These are phyloP conservation scores for Penicillium frequentans DNA, from an alignment of 2,329 filamentous ascomycete species.

Conservation along the genomic window DNA sequence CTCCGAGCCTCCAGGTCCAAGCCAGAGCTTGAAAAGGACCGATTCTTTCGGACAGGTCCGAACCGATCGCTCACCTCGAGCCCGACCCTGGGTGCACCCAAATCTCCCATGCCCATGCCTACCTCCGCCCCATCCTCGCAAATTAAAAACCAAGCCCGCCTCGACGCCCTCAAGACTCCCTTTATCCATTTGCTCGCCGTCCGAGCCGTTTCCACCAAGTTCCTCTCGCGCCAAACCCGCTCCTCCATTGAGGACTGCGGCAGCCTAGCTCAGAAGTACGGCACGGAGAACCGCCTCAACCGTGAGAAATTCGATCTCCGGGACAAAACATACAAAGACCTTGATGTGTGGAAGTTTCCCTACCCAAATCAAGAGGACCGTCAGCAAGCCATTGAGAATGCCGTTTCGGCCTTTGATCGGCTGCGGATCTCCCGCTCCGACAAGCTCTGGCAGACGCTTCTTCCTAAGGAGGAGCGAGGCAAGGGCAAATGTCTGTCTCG, in stretches of 20 bases:
- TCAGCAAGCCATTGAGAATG: conserved; percentile 61
- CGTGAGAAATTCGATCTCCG: conserved; percentile 54
- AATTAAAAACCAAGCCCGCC: conserved; percentile 38
- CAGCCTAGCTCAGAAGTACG: conserved; percentile 54
- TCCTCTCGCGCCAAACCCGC: conserved; percentile 48
- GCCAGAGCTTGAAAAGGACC: conserved; percentile 43
- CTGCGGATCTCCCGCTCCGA: conserved; percentile 60
- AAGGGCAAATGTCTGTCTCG: conserved; percentile 63
- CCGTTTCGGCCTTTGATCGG: conserved; percentile 63
- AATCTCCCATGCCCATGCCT: conserved; percentile 40
- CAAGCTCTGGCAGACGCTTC: conserved; percentile 62
- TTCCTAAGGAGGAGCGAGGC: conserved; percentile 60
- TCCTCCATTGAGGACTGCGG: conserved; percentile 51
- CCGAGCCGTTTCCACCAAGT: conserved; percentile 48
- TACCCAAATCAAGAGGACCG: conserved; percentile 58
- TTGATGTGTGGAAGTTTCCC: conserved; percentile 62
- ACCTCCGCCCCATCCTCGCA: conserved; percentile 44
- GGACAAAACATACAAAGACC: conserved; percentile 61
- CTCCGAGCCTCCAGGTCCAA: conserved; percentile 36
- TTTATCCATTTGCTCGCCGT: conserved; percentile 57
- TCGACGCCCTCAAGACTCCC: conserved; percentile 47
- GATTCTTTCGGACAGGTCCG: conserved; percentile 38
- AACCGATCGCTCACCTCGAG: conserved; percentile 44
- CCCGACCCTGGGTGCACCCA: conserved; percentile 39
- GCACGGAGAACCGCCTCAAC: conserved; percentile 49